phyloP scores from a whole-genome alignment of 148 eudicot genomes.

The Rhododendron williamsianum region DNA sequence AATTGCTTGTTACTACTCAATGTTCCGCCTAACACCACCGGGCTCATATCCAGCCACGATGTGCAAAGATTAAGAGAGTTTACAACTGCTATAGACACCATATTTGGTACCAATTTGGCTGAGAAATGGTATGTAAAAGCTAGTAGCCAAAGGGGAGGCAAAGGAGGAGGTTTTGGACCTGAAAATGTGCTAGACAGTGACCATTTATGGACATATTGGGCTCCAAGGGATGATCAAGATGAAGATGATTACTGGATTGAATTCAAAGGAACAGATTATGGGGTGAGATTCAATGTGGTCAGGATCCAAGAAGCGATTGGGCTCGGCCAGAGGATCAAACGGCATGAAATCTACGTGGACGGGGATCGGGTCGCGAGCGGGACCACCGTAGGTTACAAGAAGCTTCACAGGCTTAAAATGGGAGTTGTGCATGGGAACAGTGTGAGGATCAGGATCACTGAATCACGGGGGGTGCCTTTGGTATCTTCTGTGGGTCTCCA shows the following conservation, averaged over 20 bases:
- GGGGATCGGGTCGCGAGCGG: constrained; percentile 45
- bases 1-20: constrained; percentile 77
- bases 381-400: constrained; percentile 80
- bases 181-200: constrained; percentile 60
- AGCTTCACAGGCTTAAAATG: constrained; percentile 60
- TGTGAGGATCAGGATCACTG: constrained; percentile 43
- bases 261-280: constrained; percentile 24
- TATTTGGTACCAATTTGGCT: constrained; percentile 62
- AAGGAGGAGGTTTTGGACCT: constrained; percentile 45
- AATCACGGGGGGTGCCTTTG: constrained; percentile 60
- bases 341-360: constrained; percentile 63
- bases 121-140: constrained; percentile 33
- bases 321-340: constrained; percentile 68
- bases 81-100: constrained; percentile 44
- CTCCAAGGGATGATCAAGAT: constrained; percentile 41
- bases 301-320: constrained; percentile 90
- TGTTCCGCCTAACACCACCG: constrained; percentile 77
- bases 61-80: constrained; percentile 48
- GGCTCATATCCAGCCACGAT: constrained; percentile 63
- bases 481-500: constrained; percentile 80
- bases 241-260: constrained; percentile 55
- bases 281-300: constrained; percentile 59
- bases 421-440: constrained; percentile 38
- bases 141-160: constrained; percentile 76
- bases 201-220: constrained; percentile 90